phyloP scores from a whole-genome alignment of 2,329 filamentous ascomycete species.

The Venturia nashicola region DNA sequence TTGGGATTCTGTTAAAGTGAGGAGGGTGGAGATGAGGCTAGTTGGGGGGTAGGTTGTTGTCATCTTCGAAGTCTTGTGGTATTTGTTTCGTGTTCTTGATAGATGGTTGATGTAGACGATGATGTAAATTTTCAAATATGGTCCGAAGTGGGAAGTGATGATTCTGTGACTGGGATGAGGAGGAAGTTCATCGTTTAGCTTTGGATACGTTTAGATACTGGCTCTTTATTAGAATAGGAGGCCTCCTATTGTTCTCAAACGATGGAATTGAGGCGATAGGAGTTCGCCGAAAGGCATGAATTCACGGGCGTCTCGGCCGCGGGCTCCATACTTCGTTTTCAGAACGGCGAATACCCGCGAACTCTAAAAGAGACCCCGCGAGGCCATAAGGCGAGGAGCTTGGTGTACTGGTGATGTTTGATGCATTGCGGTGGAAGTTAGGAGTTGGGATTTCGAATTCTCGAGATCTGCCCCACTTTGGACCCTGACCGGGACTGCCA shows the following conservation, averaged over 20 bases:
- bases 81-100: not conserved
- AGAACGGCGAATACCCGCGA: not conserved
- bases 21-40: slow-evolving; percentile 8
- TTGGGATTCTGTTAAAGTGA: slow-evolving; percentile 23
- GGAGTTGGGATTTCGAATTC: not conserved
- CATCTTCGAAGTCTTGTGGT: not conserved
- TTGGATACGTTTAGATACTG: too few relatives aligned
- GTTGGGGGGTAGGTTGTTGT: not conserved
- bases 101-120: not conserved
- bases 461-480: not conserved
- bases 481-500: not conserved
- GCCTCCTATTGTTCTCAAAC: not conserved
- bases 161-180: not conserved
- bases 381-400: too few relatives aligned
- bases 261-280: not conserved
- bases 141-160: not conserved
- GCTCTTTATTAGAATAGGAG: too few relatives aligned
- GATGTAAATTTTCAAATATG: not conserved
- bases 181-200: not conserved
- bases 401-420: not conserved
- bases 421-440: not conserved
- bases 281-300: not conserved
- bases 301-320: not conserved
- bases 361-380: too few relatives aligned
- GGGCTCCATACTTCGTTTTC: not conserved